Conservation (phyloP, 306 rosid species). For the Prunus fruticosa region DNA sequence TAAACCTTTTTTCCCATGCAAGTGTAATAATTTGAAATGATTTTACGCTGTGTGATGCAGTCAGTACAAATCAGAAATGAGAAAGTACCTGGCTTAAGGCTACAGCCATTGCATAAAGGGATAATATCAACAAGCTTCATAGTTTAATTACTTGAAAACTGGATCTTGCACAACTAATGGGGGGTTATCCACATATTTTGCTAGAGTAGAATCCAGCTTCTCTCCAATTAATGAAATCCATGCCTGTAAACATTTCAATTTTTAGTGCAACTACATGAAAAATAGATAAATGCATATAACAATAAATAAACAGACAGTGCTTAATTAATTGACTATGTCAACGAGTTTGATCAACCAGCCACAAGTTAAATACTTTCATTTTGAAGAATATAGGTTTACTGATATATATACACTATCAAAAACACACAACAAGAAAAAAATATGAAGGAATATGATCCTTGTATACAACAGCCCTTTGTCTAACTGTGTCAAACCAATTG, state of each 20-base stretch:
- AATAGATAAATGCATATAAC: neutral
- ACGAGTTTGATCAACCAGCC: conserved; percentile 10
- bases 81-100: conserved; percentile 22
- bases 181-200: conserved; percentile 36
- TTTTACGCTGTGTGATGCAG: neutral
- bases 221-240: conserved; percentile 60
- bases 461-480: neutral
- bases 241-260: conserved; percentile 30
- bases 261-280: neutral
- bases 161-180: conserved; percentile 34
- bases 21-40: neutral
- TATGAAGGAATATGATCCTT: neutral
- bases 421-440: neutral
- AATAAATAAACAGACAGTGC: conserved; percentile 1
- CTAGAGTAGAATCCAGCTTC: conserved; percentile 68
- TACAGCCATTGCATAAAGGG: neutral
- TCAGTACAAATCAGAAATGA: neutral
- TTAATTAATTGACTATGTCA: neutral
- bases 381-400: neutral
- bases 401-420: neutral
- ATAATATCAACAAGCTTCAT: neutral
- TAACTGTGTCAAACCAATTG: neutral
- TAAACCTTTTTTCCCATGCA: neutral
- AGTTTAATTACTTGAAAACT: conserved; percentile 31
- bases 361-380: neutral